Evolutionary conservation across 345 rosid species (phyloP), one percentile per base, ranked within the genome.

Genomic region (Balakata baccata): DNA sequence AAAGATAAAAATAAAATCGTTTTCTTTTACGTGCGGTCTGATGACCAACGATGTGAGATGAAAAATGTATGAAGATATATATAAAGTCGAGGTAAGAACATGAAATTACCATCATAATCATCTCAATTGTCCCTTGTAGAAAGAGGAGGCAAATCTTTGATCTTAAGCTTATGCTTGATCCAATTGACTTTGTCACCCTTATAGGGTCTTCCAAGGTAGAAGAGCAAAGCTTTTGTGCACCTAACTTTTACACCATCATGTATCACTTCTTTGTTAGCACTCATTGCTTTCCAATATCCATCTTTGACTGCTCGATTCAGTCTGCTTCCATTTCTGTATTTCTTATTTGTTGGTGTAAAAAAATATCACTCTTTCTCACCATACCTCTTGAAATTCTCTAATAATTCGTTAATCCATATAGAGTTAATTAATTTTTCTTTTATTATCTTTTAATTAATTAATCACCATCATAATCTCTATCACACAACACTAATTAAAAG

Each of bases 271-370:
- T 11, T 58, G 2, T 77, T 72, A 10, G 72, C 80, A 49, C 72
- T 76, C 0, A 72, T 72, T 16, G 80, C 80, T 23, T 71, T 77
- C 80, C 80, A 77, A 56, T 45, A 77, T 12, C 80, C 80, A 6
- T 17, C 47, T 18, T 43, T 63, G 1, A 72, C 76, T 11, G 66
- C 63, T 61, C 80, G 47, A 14, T 72, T 77, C 0, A 76, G 80
- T 43, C 80, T 65, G 11, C 0, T 37, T 38, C 80, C 80, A n/a
- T 66, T 65, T 10, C 1, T 50, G 41, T 77, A 77, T 68, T 77
- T 77, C 52, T 67, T 66, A n/a, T 66, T 37, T 45, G 76, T 66
- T 3, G 80, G 68, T 2, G 80, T 71, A 54, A 77, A 77, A 17
- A 77, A 72, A 41, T 59, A 77, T 76, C 72, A 71, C 13, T 16